A percentile compares a stretch with the other conserved stretches of the same genome.
Conservation (phyloP, 2,329 filamentous ascomycete species). For the Cyphellophora europaea region DNA sequence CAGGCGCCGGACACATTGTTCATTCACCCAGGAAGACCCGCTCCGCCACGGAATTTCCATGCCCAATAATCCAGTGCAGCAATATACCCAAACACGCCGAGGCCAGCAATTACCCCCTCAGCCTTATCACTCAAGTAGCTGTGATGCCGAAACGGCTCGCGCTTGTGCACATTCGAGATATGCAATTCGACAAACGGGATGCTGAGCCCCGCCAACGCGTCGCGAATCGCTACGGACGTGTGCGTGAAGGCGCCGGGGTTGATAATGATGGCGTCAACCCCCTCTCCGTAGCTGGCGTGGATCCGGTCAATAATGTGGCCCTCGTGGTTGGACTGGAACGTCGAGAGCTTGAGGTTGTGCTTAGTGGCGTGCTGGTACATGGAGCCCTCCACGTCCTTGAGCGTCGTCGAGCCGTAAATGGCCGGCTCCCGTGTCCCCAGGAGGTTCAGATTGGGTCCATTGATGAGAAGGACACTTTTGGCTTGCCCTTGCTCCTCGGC, state of each 20-base stretch:
- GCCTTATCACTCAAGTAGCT: conserved; percentile 71
- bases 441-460: conserved; percentile 74
- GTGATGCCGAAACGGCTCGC: conserved; percentile 59
- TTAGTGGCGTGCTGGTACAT: conserved; percentile 40
- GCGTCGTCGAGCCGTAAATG: conserved; percentile 62
- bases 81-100: conserved; percentile 55
- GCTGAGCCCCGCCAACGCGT: conserved; percentile 58
- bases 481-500: too few species aligned
- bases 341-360: conserved; percentile 42
- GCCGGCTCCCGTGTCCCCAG: conserved; percentile 65
- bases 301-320: conserved; percentile 66
- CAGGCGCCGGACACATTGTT: too few species aligned
- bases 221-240: conserved; percentile 66
- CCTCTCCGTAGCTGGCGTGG: conserved; percentile 36
- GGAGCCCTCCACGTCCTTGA: conserved; percentile 48
- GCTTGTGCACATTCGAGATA: conserved; percentile 62
- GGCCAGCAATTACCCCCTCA: conserved; percentile 60
- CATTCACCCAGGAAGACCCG: too few species aligned
- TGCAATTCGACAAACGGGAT: conserved; percentile 74
- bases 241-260: conserved; percentile 70
- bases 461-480: conserved; percentile 57
- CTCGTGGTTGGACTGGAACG: conserved; percentile 72
- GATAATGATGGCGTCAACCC: conserved; percentile 42
- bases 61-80: conserved; percentile 48
- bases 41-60: conserved; percentile 23